phyloP scores from a whole-genome alignment of 2,329 filamentous ascomycete genomes.

The Fragosphaeria purpurea region DNA sequence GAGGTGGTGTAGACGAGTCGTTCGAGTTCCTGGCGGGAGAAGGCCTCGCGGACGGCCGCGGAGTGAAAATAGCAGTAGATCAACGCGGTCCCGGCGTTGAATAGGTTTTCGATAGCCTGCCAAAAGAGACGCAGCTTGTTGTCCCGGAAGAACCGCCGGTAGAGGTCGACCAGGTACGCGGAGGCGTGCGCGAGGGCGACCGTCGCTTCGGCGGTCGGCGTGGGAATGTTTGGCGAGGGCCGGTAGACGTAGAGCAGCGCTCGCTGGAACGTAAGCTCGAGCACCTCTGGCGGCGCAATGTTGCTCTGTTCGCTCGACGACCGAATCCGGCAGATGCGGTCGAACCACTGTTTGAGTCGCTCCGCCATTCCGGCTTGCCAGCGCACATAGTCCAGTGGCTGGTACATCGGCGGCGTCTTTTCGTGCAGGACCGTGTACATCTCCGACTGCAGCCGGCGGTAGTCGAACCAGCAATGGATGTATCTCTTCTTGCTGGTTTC shows the following conservation, averaged over 20 bases:
- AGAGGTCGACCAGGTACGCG: conserved; percentile 3
- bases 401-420: too few species aligned
- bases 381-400: too few species aligned
- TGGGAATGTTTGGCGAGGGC: conserved; percentile 4
- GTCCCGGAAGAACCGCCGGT: conserved; percentile 6
- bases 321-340: too few species aligned
- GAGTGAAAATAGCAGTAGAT: conserved; percentile 5
- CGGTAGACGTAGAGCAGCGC: conserved; percentile 6
- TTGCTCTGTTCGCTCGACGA: too few species aligned
- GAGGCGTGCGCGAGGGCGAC: conserved; percentile 1
- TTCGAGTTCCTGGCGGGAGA: conserved; percentile 5
- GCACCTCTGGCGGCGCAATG: too few species aligned
- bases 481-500: too few species aligned
- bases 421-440: too few species aligned
- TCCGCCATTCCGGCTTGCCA: too few species aligned
- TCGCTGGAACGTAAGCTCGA: background rate
- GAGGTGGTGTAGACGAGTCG: conserved; percentile 9
- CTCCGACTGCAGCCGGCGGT: too few species aligned
- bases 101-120: conserved; percentile 8
- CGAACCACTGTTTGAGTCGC: too few species aligned
- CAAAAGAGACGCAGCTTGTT: conserved; percentile 8
- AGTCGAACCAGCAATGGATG: too few species aligned
- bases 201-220: background rate
- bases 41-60: background rate
- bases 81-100: conserved; percentile 6